Evolutionary conservation across 352 stramenopile genomes (phyloP).

Genomic region (Globisporangium acanthophoron): DNA sequence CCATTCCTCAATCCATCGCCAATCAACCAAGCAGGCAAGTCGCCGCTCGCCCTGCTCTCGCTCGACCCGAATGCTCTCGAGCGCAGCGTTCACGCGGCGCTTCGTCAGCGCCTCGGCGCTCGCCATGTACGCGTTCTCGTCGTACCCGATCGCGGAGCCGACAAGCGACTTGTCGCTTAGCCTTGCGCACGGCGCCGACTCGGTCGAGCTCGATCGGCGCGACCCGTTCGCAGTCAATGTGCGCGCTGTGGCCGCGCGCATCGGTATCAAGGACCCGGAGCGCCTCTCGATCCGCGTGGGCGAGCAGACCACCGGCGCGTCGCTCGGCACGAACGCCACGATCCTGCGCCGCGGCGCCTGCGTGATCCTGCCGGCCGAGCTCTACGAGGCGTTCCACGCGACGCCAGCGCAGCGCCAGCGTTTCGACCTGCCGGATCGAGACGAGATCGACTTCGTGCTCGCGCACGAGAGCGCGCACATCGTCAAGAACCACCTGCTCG

Average conservation of each 20-base stretch:
- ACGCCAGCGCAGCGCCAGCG: conserved; percentile 31
- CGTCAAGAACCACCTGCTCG: conserved; percentile 71
- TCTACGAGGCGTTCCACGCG: conserved; percentile 83
- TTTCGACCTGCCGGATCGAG: conserved; percentile 52
- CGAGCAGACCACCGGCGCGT: conserved; percentile 54
- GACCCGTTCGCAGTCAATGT: conserved; percentile 67
- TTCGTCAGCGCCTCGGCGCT: conserved; percentile 30
- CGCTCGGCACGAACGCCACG: conserved; percentile 57
- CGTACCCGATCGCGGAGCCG: conserved; percentile 56
- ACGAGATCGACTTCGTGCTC: conserved; percentile 83
- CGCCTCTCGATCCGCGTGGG: conserved; percentile 60
- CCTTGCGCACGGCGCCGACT: conserved; percentile 49
- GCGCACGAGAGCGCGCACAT: conserved; percentile 82
- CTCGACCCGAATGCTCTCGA: background rate
- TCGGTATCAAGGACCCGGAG: conserved; percentile 66
- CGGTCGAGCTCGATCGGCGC: conserved; percentile 41
- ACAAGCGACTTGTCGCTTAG: conserved; percentile 55
- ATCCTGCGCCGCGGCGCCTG: conserved; percentile 48
- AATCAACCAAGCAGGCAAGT: background rate
- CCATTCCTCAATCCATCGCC: background rate
- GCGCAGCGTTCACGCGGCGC: conserved; percentile 27
- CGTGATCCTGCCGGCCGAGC: conserved; percentile 64
- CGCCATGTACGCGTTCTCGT: conserved; percentile 36
- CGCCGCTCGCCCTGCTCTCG: no score
- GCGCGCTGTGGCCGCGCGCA: conserved; percentile 42